Evolutionary conservation across 495 filamentous ascomycete genomes (phyloP), one percentile per base, ranked within the genome.

Genomic region (Neurospora cerealis): DNA sequence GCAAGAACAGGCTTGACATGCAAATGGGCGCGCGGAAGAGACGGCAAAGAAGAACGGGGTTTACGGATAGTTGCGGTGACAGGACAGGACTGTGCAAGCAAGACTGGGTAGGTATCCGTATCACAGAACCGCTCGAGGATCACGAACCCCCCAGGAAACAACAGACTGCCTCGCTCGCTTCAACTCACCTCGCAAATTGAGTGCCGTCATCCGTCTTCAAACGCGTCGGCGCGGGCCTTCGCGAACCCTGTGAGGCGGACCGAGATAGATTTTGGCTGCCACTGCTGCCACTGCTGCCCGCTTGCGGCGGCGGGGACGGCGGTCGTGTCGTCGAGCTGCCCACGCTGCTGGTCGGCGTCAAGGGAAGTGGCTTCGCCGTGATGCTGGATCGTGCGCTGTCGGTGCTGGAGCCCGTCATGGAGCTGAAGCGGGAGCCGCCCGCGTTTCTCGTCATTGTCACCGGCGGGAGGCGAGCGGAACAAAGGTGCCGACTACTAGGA

Each of bases 391-490:
- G 84, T 78, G 85, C 87, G 80, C 87, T 89, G 78, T 87, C 86
- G 73, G 85, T 86, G 81, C 86, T 86, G 66, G 89, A 87, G 86
- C 88, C 89, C 82, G 88, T 88, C 79, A 84, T 85, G 76, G 90
- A 89, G 83, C 87, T 89, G 85, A 89, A 86, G 78, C 88, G 86
- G 76, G 78, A 83, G 70, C 75, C 79, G 72, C 84, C 84, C 78
- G 89, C 87, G 81, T 87, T 84, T 79, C 86, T 85, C 78, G 87
- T 87, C 89, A 91, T 90, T 79, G 81, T 87, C 84, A 81, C 81
- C 79, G 74, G 70, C 36, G 73, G 72, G 70, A 73, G 75, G 70
- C 75, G 73, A 74, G 72, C 71, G 74, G 74, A 75, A 78, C 76
- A 78, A 78, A 76, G 75, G 60, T 70, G 37, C 75, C 62, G 70